Conservation (phyloP, 108 stramenopile species). For the Phaeodactylum tricornutum region DNA sequence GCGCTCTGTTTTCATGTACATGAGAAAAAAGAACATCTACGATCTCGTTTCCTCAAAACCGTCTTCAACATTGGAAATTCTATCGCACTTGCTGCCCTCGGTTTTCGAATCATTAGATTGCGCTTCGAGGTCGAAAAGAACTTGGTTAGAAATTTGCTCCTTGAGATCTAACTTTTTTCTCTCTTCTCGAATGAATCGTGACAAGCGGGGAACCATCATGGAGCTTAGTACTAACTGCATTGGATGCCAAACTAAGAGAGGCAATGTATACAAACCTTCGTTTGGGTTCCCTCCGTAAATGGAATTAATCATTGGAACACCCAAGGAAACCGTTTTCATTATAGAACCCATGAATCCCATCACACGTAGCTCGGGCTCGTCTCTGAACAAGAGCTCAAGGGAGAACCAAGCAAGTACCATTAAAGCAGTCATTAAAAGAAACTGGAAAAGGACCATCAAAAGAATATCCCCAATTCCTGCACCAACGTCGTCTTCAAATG, state of each 20-base stretch:
- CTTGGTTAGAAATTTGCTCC: background rate
- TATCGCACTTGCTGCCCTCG: no score
- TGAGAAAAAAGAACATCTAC: no score
- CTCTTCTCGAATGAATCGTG: constrained; percentile 30
- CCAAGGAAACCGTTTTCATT: constrained; percentile 67
- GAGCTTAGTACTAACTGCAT: constrained; percentile 54
- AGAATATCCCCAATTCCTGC: constrained; percentile 23
- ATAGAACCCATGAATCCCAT: constrained; percentile 59
- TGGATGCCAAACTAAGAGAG: constrained; percentile 66
- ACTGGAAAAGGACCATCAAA: constrained; percentile 36
- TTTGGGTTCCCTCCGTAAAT: constrained; percentile 38
- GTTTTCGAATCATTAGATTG: no score
- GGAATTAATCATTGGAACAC: constrained; percentile 60
- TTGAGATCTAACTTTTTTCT: constrained; percentile 13
- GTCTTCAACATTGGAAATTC: no score
- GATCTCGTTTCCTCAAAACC: no score
- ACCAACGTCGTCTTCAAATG: constrained; percentile 23
- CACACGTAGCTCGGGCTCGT: constrained; percentile 37
- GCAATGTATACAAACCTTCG: constrained; percentile 47
- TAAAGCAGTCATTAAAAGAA: constrained; percentile 16
- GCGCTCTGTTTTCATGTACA: no score
- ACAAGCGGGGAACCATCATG: constrained; percentile 31
- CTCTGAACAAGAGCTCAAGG: constrained; percentile 23
- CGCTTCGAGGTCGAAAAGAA: no score
- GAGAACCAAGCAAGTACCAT: constrained; percentile 44